Percentiles rank a stretch among this genome's conserved stretches.
Conservation (phyloP, 129 eudicot genomes). For the Tanacetum coccineum region DNA sequence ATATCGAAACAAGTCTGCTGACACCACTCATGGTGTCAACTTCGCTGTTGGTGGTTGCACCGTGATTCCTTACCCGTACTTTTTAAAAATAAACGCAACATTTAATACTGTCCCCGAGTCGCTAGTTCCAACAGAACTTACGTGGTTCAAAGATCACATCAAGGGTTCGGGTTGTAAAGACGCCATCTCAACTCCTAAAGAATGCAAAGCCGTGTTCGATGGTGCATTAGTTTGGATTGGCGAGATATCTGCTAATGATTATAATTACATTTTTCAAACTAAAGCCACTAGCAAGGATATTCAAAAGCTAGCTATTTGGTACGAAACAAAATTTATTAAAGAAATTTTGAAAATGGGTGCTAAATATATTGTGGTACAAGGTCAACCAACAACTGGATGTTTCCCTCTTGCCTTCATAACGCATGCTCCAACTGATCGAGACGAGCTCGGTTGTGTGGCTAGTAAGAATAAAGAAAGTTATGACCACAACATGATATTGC, state of each 20-base stretch:
- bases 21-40: background rate
- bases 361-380: conserved; percentile 29
- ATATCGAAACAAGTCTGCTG: background rate
- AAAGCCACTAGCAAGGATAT: background rate
- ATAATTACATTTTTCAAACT: conserved; percentile 16
- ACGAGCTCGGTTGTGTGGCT: background rate
- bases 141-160: background rate
- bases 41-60: background rate
- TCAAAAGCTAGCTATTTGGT: conserved; percentile 16
- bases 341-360: conserved; percentile 23
- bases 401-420: background rate
- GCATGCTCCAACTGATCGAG: background rate
- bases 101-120: background rate
- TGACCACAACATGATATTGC: too few relatives aligned
- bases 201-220: conserved; percentile 9
- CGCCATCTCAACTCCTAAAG: background rate
- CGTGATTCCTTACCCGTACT: background rate
- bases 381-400: conserved; percentile 1
- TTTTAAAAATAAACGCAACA: background rate
- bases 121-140: background rate
- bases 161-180: background rate
- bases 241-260: conserved; percentile 30
- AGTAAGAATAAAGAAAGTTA: background rate
- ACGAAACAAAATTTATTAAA: conserved; percentile 6
- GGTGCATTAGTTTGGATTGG: conserved; percentile 33